Conservation (phyloP, 768 basidiomycete genomes). For the Boletus coccyginus region DNA sequence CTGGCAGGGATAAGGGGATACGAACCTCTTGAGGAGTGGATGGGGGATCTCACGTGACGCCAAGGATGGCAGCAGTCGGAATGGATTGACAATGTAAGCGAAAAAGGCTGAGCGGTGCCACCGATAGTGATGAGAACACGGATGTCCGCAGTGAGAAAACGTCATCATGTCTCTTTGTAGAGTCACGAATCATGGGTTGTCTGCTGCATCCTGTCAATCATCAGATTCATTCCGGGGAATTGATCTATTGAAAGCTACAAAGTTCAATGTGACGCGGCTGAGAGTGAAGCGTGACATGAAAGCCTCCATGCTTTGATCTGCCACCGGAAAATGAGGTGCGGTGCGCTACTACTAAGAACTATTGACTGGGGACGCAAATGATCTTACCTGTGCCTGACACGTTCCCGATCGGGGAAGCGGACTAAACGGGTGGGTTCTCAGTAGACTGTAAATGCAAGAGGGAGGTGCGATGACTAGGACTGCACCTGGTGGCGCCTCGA, state of each 20-base stretch:
- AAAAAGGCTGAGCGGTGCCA: background rate
- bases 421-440: background rate
- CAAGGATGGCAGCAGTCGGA: background rate
- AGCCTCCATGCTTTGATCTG: background rate
- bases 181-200: background rate
- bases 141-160: background rate
- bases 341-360: background rate
- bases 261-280: conserved; percentile 5
- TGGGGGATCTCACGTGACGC: background rate
- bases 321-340: background rate
- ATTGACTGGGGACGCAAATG: background rate
- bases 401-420: background rate
- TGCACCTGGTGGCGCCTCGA: background rate
- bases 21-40: background rate
- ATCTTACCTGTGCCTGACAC: background rate
- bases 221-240: background rate
- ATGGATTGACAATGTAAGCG: background rate
- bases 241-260: background rate
- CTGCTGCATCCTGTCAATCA: background rate
- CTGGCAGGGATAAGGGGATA: background rate
- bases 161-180: background rate
- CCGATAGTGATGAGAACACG: background rate
- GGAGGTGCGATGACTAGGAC: background rate
- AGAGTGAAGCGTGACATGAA: background rate
- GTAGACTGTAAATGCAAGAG: background rate